These are phyloP conservation scores for Suillus ampliporus DNA, from an alignment of 768 basidiomycete species.

Conservation along the genomic window DNA sequence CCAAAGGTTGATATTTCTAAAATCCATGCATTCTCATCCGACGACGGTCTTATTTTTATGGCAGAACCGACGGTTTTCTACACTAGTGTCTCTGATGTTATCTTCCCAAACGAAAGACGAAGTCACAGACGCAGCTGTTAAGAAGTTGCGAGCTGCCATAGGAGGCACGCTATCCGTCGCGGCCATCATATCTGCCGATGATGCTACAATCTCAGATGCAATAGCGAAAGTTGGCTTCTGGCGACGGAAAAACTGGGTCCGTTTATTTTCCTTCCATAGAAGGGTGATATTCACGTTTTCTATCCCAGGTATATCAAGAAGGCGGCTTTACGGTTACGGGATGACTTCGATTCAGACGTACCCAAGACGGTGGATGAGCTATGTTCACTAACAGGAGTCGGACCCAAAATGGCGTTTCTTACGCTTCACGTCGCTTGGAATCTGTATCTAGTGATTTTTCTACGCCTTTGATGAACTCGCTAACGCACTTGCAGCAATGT, in stretches of 20 bases:
- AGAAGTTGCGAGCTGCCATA: conserved; percentile 71
- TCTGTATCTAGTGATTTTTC: conserved; percentile 45
- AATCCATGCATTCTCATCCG: neutral
- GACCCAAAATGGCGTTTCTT: conserved; percentile 96
- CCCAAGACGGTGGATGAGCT: conserved; percentile 90
- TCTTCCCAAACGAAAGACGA: conserved; percentile 96
- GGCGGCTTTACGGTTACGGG: conserved; percentile 68
- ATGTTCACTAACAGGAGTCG: conserved; percentile 88
- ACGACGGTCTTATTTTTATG: conserved; percentile 2
- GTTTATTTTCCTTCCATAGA: conserved; percentile 29
- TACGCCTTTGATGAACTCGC: neutral
- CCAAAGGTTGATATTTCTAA: conserved; percentile 57
- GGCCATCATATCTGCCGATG: conserved; percentile 68
- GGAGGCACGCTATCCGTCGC: conserved; percentile 82
- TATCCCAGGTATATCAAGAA: conserved; percentile 70
- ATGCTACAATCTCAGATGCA: conserved; percentile 66
- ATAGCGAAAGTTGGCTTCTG: conserved; percentile 94
- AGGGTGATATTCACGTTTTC: neutral
- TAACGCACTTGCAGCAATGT: conserved; percentile 58
- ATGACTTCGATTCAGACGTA: conserved; percentile 82
- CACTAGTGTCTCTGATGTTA: conserved; percentile 92
- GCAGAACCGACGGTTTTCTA: conserved; percentile 82
- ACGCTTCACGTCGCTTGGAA: conserved; percentile 86
- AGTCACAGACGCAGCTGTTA: conserved; percentile 80
- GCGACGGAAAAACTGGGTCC: conserved; percentile 83